Evolutionary conservation across 345 rosid genomes (phyloP), one percentile per base, ranked within the genome.

Genomic region (Tarenaya hassleriana): DNA sequence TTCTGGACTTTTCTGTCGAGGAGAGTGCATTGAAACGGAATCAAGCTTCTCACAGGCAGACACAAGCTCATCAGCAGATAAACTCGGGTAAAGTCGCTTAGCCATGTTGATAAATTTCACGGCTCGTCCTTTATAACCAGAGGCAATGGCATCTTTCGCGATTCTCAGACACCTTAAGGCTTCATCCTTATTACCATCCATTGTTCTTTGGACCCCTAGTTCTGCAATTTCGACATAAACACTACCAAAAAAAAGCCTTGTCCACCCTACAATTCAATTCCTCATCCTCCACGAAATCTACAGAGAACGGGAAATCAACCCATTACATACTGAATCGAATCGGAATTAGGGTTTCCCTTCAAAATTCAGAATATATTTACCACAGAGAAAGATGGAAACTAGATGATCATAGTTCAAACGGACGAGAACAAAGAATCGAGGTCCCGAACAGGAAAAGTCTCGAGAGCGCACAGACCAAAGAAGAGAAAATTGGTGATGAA

Each of bases 121-220:
- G 0, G 88, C 95, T 0, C 94, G 85, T 47, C 55, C 69, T 48
- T 69, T 84, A 16, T 90, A 76, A 41, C 80, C 74, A 1, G 74
- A 69, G 29, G 76, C 75, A 58, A 86, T 78, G 39, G 88, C 83
- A 39, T 86, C 83, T 47, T 75, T 75, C 31, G 97, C 95, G 50
- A 90, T 75, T 11, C 52, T 45, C 27, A 80, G 12, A 47, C 94
- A 86, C 63, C 84, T 84, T 24, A 63, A 62, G 11, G 97, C 91
- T 56, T 90, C 97, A 58, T 86, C 94, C 58, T 90, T 90, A 63
- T 90, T 84, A 56, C 86, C 56, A 56, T 86, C 95, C 97, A 90
- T 90, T 16, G 50, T 47, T 43, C 29, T 20, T 35, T 44, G 12
- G 34, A 51, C 4, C 43, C 18, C 52, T 34, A 57, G 10, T 51